Evolutionary conservation across 2,329 filamentous ascomycete species (phyloP), one percentile per base, ranked within the genome.

Genomic region (Botrytis squamosa): DNA sequence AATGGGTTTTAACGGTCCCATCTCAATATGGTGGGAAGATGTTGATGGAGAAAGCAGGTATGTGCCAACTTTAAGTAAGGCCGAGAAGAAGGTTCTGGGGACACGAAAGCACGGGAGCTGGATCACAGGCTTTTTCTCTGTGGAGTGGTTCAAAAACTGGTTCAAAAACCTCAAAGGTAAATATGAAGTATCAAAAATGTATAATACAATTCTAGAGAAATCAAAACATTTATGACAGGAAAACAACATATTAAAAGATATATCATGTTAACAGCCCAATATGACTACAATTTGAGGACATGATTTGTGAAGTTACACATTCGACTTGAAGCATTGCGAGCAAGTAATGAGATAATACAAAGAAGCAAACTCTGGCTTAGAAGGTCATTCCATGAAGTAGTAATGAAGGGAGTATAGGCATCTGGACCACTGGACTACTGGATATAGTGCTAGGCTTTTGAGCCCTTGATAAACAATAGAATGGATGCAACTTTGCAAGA

Each of bases 401-500:
- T 62, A 38, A 63, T 10, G 33, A 36, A 22, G 29, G 57, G 57
- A 18, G 38, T 62, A 1, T 20, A 14, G 20, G 7, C 22, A 38
- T 25, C 49, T n/a, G 49, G 0, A n/a, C 25, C 2, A 7, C 25
- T 40, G 36, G 59, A 36, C 25, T 62, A 20, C 59, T 62, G 20
- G 29, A 62, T 25, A 62, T 14, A 40, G 25, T 22, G 22, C 36
- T 62, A 38, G 12, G 20, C 20, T n/a, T 60, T 40, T 22, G 36
- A 18, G 12, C 60, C 22, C 12, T 62, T 36, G 33, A 60, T 29
- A 44, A 44, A 44, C 29, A 25, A 40, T 60, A 33, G 18, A 60
- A 60, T 65, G 46, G 40, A 20, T 66, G 33, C 64, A 66, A n/a
- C 44, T 66, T 66, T 52, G 44, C 63, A 66, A 49, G 42, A 29